Conservation (phyloP, 2,329 filamentous ascomycete species). For the Alternaria solani region DNA sequence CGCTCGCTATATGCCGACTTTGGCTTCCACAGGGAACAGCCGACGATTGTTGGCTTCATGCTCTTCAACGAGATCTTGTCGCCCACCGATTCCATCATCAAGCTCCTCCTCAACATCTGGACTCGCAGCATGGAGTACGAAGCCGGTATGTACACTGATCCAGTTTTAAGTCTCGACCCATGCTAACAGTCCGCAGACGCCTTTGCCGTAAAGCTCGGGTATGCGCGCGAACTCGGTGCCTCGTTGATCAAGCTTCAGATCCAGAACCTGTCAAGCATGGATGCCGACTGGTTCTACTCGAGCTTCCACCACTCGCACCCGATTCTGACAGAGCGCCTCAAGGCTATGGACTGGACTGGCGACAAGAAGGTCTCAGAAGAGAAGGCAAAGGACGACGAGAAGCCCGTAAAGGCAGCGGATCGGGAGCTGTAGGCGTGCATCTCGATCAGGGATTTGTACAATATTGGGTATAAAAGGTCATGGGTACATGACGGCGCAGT, state of each 20-base stretch:
- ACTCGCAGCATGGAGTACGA: constrained; percentile 96
- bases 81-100: constrained; percentile 93
- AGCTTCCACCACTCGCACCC: constrained; percentile 99
- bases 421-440: constrained; percentile 71
- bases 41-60: constrained; percentile 96
- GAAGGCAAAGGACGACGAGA: constrained; percentile 63
- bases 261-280: constrained; percentile 98
- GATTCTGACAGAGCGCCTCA: constrained; percentile 90
- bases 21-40: constrained; percentile 82
- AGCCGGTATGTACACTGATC: constrained; percentile 65
- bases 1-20: constrained; percentile 88
- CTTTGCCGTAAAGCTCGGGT: constrained; percentile 87
- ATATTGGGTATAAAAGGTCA: constrained; percentile 3
- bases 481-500: constrained; percentile 7
- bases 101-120: constrained; percentile 94
- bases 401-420: constrained; percentile 74
- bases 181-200: constrained; percentile 63
- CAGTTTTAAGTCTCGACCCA: constrained; percentile 17
- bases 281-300: constrained; percentile 97
- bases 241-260: constrained; percentile 97
- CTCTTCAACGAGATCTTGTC: constrained; percentile 96
- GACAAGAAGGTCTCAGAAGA: constrained; percentile 61
- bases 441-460: background rate
- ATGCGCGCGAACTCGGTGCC: constrained; percentile 79
- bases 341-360: constrained; percentile 87